Evolutionary conservation across 768 basidiomycete species (phyloP).

Genomic region (Naganishia friedmannii): DNA sequence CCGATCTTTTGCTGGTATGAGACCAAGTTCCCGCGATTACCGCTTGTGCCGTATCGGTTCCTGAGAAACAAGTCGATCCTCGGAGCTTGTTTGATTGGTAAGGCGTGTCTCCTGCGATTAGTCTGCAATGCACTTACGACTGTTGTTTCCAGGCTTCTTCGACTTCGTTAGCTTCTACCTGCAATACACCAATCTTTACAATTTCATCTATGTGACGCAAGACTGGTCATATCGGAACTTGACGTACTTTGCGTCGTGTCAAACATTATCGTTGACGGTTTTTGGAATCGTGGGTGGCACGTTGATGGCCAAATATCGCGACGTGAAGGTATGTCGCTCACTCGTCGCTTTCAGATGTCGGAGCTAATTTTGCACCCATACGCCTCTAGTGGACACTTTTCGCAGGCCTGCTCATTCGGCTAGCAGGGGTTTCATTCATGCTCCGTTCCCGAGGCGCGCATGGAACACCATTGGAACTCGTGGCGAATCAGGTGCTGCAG

Average conservation of each 20-base stretch:
- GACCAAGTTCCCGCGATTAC: constrained; percentile 58
- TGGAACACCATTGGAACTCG: constrained; percentile 54
- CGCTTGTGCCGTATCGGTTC: constrained; percentile 65
- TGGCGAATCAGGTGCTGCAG: constrained; percentile 68
- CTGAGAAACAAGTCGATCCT: constrained; percentile 62
- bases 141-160: constrained; percentile 32
- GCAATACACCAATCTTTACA: constrained; percentile 71
- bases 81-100: constrained; percentile 61
- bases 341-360: not conserved
- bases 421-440: constrained; percentile 68
- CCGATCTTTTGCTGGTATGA: constrained; percentile 50
- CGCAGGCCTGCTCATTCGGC: constrained; percentile 61
- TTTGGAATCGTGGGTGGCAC: constrained; percentile 65
- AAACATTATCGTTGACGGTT: constrained; percentile 61
- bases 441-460: constrained; percentile 65
- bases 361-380: not conserved
- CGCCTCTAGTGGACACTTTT: constrained; percentile 56
- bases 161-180: constrained; percentile 57
- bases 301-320: constrained; percentile 58
- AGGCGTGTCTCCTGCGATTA: constrained; percentile 28
- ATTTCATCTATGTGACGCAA: constrained; percentile 47
- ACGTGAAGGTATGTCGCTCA: constrained; percentile 58
- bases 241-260: constrained; percentile 66
- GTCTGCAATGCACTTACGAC: not conserved
- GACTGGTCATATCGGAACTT: constrained; percentile 59